Conservation (phyloP, 208 protist genomes). For the Crithidia expoeki region DNA sequence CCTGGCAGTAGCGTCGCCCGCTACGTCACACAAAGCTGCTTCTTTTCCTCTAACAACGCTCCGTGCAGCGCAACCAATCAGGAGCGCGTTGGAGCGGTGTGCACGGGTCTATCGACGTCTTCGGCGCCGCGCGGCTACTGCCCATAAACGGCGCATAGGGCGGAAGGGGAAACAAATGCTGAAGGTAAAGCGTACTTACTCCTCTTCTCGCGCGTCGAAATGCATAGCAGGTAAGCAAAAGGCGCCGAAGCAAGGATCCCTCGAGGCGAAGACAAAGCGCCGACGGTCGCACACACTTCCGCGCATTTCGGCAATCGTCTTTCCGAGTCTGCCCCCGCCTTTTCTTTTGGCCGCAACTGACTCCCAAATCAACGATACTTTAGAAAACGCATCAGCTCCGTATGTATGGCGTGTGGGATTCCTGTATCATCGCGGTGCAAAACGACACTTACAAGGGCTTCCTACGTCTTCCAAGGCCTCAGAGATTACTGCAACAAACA, state of each 20-base stretch:
- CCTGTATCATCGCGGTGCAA: background rate
- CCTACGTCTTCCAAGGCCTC: background rate
- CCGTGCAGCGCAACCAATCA: background rate
- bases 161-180: background rate
- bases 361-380: background rate
- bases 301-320: slow-evolving; percentile 12
- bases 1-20: background rate
- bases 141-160: background rate
- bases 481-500: background rate
- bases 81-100: slow-evolving; percentile 6
- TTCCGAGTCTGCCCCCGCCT: slow-evolving; percentile 24
- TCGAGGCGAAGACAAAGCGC: background rate
- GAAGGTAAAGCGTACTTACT: slow-evolving; percentile 1
- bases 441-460: background rate
- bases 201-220: no score
- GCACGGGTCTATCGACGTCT: slow-evolving; percentile 15
- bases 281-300: background rate
- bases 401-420: slow-evolving; percentile 27
- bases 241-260: background rate
- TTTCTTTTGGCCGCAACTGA: slow-evolving; percentile 3
- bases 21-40: background rate
- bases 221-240: background rate
- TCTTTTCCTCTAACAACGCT: background rate
- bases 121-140: background rate
- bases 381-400: background rate